Evolutionary conservation across 129 eudicot species (phyloP), one percentile per base, ranked within the genome.

Genomic region (Flaveria bidentis): DNA sequence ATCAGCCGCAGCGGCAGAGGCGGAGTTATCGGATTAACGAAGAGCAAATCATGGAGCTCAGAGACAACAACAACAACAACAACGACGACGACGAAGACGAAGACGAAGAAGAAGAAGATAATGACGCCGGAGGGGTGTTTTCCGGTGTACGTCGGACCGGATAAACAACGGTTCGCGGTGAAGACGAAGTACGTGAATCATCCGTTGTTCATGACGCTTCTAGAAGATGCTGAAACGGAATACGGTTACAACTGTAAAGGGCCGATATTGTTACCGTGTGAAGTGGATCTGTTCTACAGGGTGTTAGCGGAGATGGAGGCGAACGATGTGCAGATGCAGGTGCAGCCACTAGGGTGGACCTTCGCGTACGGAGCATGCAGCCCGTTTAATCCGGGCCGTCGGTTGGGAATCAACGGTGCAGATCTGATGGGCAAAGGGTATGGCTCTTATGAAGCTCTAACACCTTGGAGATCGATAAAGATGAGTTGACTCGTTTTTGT

Each of bases 231-330:
- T 4, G 91, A 84, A 67, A 20, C 25, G 51, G 89, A 87, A 65
- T 92, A 87, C 67, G 96, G 97, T 5, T 84, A 70, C 53, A 57
- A 39, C 1, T 81, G 84, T 50, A 78, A 86, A 2, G 97, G 97
- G 6, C 97, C 97, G 44, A 77, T 92, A 3, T 25, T 39, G 73
- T 82, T 92, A 47, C 93, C 97, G 0, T 92, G 97, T 68, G 91
- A 89, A 16, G 93, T 92, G 0, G 83, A 89, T 80, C 80, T 83
- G 26, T 92, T 92, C 58, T 82, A 65, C 72, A 82, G 81, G 23
- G 82, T 92, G 30, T 71, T 89, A 74, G 88, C 86, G 41, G 88
- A 89, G 66, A 92, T 92, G 96, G 82, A 82, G 16, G 47, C 77
- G 28, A 26, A 26, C 6, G 75, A 74, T 33, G 41, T 36, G 41